Percentiles rank a stretch among this genome's conserved stretches.
phyloP scores from a whole-genome alignment of 1,139 yeast genomes.

The Blastobotrys capitulatus region DNA sequence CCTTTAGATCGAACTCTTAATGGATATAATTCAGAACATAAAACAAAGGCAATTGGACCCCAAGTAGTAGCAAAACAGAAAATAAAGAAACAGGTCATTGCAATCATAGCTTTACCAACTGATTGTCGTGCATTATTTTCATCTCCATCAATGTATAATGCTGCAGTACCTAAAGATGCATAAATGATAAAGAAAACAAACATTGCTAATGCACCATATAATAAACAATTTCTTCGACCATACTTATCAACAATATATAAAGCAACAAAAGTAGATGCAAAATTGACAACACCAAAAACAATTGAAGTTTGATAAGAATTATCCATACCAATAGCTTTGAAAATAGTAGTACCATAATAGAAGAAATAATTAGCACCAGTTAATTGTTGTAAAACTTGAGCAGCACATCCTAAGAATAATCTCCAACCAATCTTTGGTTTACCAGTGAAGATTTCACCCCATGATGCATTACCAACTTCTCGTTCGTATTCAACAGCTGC shows the following conservation, averaged over 20 bases:
- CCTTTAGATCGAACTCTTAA: conserved; percentile 74
- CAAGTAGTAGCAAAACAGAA: conserved; percentile 82
- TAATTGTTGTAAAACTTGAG: conserved; percentile 12
- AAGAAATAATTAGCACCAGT: conserved; percentile 60
- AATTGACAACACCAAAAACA: conserved; percentile 71
- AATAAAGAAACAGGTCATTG: conserved; percentile 71
- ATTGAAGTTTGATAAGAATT: conserved; percentile 68
- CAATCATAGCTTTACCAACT: conserved; percentile 47
- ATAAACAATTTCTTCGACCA: conserved; percentile 64
- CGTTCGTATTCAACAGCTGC: conserved; percentile 17
- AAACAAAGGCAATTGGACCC: conserved; percentile 81
- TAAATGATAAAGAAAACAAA: conserved; percentile 57
- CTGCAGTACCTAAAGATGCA: conserved; percentile 62
- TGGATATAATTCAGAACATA: conserved; percentile 74
- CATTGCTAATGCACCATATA: conserved; percentile 63
- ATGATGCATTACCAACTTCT: conserved; percentile 28
- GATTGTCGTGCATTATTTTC: conserved; percentile 49
- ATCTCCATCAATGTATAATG: conserved; percentile 50
- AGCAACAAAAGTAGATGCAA: conserved; percentile 66
- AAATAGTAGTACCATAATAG: conserved; percentile 74
- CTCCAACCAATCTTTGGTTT: conserved; percentile 33
- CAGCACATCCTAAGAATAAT: conserved; percentile 9
- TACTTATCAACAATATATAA: conserved; percentile 59
- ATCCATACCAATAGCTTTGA: conserved; percentile 64
- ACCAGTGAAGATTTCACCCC: conserved; percentile 13